Conservation (phyloP, 345 rosid species). For the Dipteronia sinensis region DNA sequence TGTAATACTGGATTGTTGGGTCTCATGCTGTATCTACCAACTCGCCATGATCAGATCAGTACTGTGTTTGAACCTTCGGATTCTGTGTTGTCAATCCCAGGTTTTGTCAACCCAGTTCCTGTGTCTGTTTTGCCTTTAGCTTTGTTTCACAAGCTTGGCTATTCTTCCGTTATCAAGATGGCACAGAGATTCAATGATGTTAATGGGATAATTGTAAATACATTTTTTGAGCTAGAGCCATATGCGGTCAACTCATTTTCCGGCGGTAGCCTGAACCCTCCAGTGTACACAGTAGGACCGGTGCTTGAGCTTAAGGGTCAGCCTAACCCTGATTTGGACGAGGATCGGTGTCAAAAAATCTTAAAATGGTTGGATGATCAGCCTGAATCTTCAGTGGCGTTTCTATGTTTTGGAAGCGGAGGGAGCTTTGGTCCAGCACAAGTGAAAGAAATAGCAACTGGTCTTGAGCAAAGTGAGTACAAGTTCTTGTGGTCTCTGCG, state of each 20-base stretch:
- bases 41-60: slow-evolving; percentile 24
- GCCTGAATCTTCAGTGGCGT: slow-evolving; percentile 46
- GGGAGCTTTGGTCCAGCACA: slow-evolving; percentile 34
- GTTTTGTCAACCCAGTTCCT: slow-evolving; percentile 40
- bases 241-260: slow-evolving; percentile 33
- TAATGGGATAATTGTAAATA: slow-evolving; percentile 49
- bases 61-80: slow-evolving; percentile 24
- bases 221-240: slow-evolving; percentile 40
- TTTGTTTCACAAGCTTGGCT: slow-evolving; percentile 34
- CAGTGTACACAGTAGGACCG: no score
- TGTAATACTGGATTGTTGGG: slow-evolving; percentile 36
- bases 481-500: slow-evolving; percentile 36
- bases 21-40: slow-evolving; percentile 41
- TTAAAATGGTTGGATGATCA: slow-evolving; percentile 55
- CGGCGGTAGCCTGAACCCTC: slow-evolving; percentile 4
- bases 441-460: slow-evolving; percentile 48
- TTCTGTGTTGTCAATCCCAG: slow-evolving; percentile 29
- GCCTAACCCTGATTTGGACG: slow-evolving; percentile 23
- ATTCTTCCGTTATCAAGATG: slow-evolving; percentile 32
- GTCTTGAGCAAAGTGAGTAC: slow-evolving; percentile 38
- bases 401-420: slow-evolving; percentile 52
- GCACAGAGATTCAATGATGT: slow-evolving; percentile 35
- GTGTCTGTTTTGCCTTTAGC: slow-evolving; percentile 39
- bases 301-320: slow-evolving; percentile 30
- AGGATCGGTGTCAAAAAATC: slow-evolving; percentile 21